Conservation (phyloP, 495 filamentous ascomycete genomes). For the Cairneyella variabilis region DNA sequence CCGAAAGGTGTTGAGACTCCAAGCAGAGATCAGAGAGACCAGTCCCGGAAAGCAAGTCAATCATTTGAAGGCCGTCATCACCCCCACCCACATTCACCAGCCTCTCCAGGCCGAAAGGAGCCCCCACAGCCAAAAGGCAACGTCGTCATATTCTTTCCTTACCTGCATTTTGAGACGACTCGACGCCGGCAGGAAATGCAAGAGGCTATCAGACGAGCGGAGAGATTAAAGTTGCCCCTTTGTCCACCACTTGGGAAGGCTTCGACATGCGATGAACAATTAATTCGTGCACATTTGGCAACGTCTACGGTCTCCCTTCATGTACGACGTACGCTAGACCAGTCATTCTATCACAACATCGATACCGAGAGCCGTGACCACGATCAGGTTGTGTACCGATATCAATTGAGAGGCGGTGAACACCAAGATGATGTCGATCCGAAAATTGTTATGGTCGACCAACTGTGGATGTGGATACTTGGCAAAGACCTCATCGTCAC, state of each 20-base stretch:
- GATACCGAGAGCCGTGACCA: constrained; percentile 61
- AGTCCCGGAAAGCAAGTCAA: constrained; percentile 4
- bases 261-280: constrained; percentile 53
- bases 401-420: constrained; percentile 38
- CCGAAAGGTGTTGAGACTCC: constrained; percentile 17
- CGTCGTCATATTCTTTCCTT: constrained; percentile 50
- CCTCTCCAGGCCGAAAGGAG: constrained; percentile 9
- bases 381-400: constrained; percentile 70
- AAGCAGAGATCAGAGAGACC: background rate
- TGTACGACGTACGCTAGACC: constrained; percentile 64
- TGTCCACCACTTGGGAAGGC: constrained; percentile 25
- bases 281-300: constrained; percentile 59
- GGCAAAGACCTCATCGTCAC: constrained; percentile 62
- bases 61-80: background rate
- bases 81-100: constrained; percentile 1
- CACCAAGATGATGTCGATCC: constrained; percentile 39
- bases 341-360: constrained; percentile 69
- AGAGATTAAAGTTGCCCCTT: constrained; percentile 22
- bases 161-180: constrained; percentile 63
- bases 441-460: constrained; percentile 74
- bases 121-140: constrained; percentile 15
- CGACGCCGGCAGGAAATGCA: constrained; percentile 55
- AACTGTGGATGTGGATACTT: constrained; percentile 69
- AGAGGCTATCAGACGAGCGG: constrained; percentile 49
- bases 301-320: constrained; percentile 54